A percentile compares a stretch with the other conserved stretches of the same genome.
Conservation (phyloP, 345 rosid species). For the Citrus trifoliata region DNA sequence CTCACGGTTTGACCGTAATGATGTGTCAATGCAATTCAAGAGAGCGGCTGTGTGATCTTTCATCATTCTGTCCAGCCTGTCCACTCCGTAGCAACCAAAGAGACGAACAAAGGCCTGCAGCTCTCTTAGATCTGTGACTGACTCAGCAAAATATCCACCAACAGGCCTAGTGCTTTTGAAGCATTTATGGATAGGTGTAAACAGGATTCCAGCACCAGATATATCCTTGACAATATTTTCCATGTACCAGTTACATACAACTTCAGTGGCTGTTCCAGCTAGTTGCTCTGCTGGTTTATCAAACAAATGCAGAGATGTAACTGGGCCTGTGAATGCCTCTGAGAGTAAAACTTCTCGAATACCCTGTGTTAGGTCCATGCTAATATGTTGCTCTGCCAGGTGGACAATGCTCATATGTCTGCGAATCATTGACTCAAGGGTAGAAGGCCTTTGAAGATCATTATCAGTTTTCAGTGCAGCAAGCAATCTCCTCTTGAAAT, state of each 20-base stretch:
- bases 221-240: slow-evolving; percentile 94
- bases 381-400: slow-evolving; percentile 96
- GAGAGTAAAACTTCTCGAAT: slow-evolving; percentile 80
- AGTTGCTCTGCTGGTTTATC: slow-evolving; percentile 74
- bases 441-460: slow-evolving; percentile 96
- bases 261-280: slow-evolving; percentile 82
- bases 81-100: slow-evolving; percentile 96
- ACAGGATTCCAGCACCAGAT: slow-evolving; percentile 93
- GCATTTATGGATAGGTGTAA: slow-evolving; percentile 84
- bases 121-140: slow-evolving; percentile 86
- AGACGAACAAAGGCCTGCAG: slow-evolving; percentile 80
- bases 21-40: slow-evolving; percentile 90
- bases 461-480: slow-evolving; percentile 79
- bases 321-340: slow-evolving; percentile 91
- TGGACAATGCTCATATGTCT: slow-evolving; percentile 92
- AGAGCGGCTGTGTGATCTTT: slow-evolving; percentile 94
- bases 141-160: slow-evolving; percentile 99
- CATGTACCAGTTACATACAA: slow-evolving; percentile 97
- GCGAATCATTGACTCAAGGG: slow-evolving; percentile 73
- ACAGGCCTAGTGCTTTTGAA: slow-evolving; percentile 98
- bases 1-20: slow-evolving; percentile 85
- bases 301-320: slow-evolving; percentile 69
- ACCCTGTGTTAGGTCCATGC: slow-evolving; percentile 99
- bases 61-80: slow-evolving; percentile 88
- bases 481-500: slow-evolving; percentile 92